A percentile compares a stretch with the other conserved stretches of the same genome.
phyloP scores from a whole-genome alignment of 768 basidiomycete genomes.

The Hebeloma cylindrosporum region DNA sequence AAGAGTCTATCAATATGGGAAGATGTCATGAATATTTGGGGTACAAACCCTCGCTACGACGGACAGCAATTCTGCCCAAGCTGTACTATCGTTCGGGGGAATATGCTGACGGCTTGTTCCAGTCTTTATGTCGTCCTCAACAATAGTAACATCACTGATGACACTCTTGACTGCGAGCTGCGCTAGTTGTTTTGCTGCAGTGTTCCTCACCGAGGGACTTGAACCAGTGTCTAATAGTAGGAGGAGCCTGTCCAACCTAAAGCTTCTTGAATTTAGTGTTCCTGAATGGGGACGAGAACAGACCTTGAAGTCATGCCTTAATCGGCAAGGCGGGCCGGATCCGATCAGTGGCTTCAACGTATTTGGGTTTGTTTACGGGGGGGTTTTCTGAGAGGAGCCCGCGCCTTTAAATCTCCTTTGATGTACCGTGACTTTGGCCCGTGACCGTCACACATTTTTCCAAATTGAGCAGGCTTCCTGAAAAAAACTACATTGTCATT shows the following conservation, averaged over 20 bases:
- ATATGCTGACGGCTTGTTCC: constrained; percentile 50
- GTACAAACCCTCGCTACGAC: constrained; percentile 81
- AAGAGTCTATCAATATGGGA: background rate
- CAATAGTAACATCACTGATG: constrained; percentile 72
- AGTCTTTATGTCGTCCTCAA: constrained; percentile 73
- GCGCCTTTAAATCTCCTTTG: constrained; percentile 67
- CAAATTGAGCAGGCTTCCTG: constrained; percentile 6
- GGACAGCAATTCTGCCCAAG: constrained; percentile 89
- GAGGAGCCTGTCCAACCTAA: constrained; percentile 95
- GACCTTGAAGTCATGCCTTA: constrained; percentile 80
- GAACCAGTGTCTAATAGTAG: constrained; percentile 95
- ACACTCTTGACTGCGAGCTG: constrained; percentile 88
- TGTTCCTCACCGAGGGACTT: constrained; percentile 82
- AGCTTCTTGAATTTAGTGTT: background rate
- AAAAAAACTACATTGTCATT: constrained; percentile 8
- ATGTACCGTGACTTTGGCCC: constrained; percentile 34
- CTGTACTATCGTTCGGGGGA: constrained; percentile 61
- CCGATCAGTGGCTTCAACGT: constrained; percentile 30
- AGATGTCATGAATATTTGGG: background rate
- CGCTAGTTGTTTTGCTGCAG: constrained; percentile 96
- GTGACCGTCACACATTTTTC: constrained; percentile 41
- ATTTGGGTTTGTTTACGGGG: constrained; percentile 52
- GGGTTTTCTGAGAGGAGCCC: constrained; percentile 51
- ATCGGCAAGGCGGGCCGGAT: constrained; percentile 53
- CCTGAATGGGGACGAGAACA: constrained; percentile 15